A percentile compares a stretch with the other conserved stretches of the same genome.
Evolutionary conservation across 1,284 basidiomycete species (phyloP).

Genomic region (Rhodotorula sp.): DNA sequence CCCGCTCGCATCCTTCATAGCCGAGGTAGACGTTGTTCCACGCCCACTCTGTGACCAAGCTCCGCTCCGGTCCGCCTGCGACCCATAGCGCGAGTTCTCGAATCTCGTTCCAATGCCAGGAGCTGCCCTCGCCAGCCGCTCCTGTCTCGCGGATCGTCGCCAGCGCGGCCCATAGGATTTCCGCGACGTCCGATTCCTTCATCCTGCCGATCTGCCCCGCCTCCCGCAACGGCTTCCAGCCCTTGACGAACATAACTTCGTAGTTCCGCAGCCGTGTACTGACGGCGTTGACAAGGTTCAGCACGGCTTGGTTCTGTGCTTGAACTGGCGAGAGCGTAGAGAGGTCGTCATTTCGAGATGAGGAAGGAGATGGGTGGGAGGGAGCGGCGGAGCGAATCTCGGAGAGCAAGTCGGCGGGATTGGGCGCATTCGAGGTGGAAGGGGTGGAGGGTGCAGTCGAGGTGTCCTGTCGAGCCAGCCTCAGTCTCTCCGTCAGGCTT

Average conservation of each 20-base stretch:
- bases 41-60: conserved; percentile 21
- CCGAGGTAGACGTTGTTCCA: conserved; percentile 21
- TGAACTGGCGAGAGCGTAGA: neutral
- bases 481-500: too few relatives aligned
- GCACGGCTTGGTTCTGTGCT: conserved; percentile 9
- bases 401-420: conserved; percentile 24
- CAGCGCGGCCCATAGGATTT: conserved; percentile 2
- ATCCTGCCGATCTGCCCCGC: conserved; percentile 15
- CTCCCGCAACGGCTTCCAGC: conserved; percentile 28
- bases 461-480: too few relatives aligned
- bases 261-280: conserved; percentile 6
- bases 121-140: neutral
- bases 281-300: conserved; percentile 1
- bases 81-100: conserved; percentile 29
- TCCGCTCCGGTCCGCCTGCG: conserved; percentile 9
- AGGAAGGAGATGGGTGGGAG: neutral
- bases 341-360: neutral
- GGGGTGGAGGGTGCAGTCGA: conserved; percentile 1
- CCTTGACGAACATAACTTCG: conserved; percentile 17
- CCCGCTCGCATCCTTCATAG: conserved; percentile 8
- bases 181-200: conserved; percentile 10
- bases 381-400: conserved; percentile 10
- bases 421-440: neutral
- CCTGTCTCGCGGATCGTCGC: neutral
- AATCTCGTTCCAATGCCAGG: neutral